Percentiles rank a stretch among this genome's conserved stretches.
phyloP scores from a whole-genome alignment of 2,329 filamentous ascomycete genomes.

The Talaromyces pinophilus region DNA sequence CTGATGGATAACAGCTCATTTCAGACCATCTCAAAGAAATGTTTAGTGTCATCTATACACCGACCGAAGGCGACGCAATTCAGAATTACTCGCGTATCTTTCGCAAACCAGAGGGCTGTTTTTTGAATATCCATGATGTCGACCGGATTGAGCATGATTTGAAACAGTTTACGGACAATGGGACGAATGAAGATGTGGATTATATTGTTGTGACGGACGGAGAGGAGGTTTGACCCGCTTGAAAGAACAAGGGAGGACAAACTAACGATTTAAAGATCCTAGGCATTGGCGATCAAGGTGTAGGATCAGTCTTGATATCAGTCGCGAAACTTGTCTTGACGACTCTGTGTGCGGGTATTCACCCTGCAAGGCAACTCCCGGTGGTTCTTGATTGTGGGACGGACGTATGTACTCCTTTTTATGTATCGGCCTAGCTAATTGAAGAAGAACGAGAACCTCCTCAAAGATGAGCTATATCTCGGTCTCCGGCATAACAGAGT shows the following conservation, averaged over 20 bases:
- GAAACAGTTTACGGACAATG: slow-evolving; percentile 58
- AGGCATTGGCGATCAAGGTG: slow-evolving; percentile 86
- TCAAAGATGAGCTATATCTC: slow-evolving; percentile 77
- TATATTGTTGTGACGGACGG: slow-evolving; percentile 83
- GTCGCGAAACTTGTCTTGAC: slow-evolving; percentile 80
- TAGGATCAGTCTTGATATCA: slow-evolving; percentile 80
- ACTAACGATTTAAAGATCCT: slow-evolving; percentile 56
- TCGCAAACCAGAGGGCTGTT: slow-evolving; percentile 76
- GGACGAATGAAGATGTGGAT: slow-evolving; percentile 71
- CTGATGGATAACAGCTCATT: slow-evolving; percentile 57
- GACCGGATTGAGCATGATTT: slow-evolving; percentile 67
- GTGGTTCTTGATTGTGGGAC: slow-evolving; percentile 86
- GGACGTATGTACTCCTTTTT: slow-evolving; percentile 49
- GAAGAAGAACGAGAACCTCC: slow-evolving; percentile 64
- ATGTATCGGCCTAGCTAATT: background rate
- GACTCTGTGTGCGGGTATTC: slow-evolving; percentile 82
- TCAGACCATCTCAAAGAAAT: slow-evolving; percentile 80
- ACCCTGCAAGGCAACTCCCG: slow-evolving; percentile 74
- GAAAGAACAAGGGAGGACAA: too few species aligned
- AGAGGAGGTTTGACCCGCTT: slow-evolving; percentile 44
- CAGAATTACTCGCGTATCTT: slow-evolving; percentile 80
- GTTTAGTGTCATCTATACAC: slow-evolving; percentile 89
- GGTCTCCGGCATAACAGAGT: slow-evolving; percentile 68
- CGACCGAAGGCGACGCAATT: slow-evolving; percentile 86
- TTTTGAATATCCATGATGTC: slow-evolving; percentile 70